Percentiles rank a stretch among this genome's conserved stretches.
These are phyloP conservation scores for Chrysanthemum seticuspe DNA, from an alignment of 129 eudicot genomes.

Conservation along the genomic window DNA sequence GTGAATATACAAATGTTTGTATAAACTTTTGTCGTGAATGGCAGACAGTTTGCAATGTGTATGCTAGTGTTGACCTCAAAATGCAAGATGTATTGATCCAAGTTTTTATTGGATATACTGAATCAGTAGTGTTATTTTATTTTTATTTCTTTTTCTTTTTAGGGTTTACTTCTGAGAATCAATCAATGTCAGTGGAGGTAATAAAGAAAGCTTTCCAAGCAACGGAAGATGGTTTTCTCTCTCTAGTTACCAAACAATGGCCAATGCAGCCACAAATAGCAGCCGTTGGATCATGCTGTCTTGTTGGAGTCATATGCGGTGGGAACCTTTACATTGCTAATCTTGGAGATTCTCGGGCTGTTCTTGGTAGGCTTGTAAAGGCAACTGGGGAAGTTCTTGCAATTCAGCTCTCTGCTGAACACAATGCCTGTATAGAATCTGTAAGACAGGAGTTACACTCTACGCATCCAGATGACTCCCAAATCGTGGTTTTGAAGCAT, in stretches of 20 bases:
- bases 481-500: slow-evolving; percentile 83
- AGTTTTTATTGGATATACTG: slow-evolving; percentile 4
- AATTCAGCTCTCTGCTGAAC: slow-evolving; percentile 91
- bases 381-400: slow-evolving; percentile 86
- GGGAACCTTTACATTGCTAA: slow-evolving; percentile 85
- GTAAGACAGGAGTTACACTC: slow-evolving; percentile 86
- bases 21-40: not conserved
- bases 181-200: slow-evolving; percentile 83
- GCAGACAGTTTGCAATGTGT: not conserved
- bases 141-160: slow-evolving; percentile 1
- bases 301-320: slow-evolving; percentile 71
- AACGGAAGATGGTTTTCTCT: slow-evolving; percentile 83
- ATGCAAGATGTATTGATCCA: not conserved
- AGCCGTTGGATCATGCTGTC: slow-evolving; percentile 95
- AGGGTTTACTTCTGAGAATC: slow-evolving; percentile 85
- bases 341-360: slow-evolving; percentile 97
- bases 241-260: slow-evolving; percentile 83
- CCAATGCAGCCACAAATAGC: slow-evolving; percentile 85
- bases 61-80: not conserved
- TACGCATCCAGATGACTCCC: slow-evolving; percentile 84
- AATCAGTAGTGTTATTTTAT: not conserved
- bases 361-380: slow-evolving; percentile 75
- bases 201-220: slow-evolving; percentile 90
- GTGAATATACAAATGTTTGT: not conserved
- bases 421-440: slow-evolving; percentile 73